Evolutionary conservation across 208 protist genomes (phyloP).

Genomic region (Wallacemonas sp.): DNA sequence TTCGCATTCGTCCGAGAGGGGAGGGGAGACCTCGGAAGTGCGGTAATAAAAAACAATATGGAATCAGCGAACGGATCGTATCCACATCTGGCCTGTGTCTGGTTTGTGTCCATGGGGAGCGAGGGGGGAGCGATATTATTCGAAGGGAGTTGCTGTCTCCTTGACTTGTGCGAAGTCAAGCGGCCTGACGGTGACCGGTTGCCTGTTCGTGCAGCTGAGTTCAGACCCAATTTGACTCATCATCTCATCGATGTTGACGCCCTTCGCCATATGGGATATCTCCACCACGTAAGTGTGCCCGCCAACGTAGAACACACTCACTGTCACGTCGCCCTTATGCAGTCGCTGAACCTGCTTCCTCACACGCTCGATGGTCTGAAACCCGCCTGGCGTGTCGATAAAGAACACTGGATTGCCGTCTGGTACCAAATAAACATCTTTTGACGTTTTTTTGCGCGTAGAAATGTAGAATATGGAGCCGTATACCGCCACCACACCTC

Average conservation of each 20-base stretch:
- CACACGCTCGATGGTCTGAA: slow-evolving; percentile 5
- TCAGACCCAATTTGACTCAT: background rate
- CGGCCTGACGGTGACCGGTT: background rate
- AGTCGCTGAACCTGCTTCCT: background rate
- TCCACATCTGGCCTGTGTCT: too few relatives aligned
- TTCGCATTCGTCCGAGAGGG: too few relatives aligned
- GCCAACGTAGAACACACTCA: background rate
- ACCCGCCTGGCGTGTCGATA: background rate
- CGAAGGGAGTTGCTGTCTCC: too few relatives aligned
- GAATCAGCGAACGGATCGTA: too few relatives aligned
- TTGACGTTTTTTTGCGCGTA: slow-evolving; percentile 19
- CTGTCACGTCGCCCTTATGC: background rate
- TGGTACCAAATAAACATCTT: background rate
- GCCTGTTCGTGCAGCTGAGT: background rate
- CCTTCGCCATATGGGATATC: background rate
- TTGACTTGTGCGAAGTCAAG: background rate
- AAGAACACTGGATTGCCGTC: slow-evolving; percentile 8
- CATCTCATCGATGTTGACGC: background rate
- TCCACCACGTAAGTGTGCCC: slow-evolving; percentile 2
- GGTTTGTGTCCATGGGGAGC: too few relatives aligned
- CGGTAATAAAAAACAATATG: too few relatives aligned
- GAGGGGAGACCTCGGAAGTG: too few relatives aligned
- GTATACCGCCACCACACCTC: slow-evolving; percentile 34
- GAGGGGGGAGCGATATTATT: too few relatives aligned
- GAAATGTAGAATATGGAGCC: slow-evolving; percentile 32